These are phyloP conservation scores for Cyberlindnera mississippiensis DNA, from an alignment of 805 yeast species.

Conservation along the genomic window DNA sequence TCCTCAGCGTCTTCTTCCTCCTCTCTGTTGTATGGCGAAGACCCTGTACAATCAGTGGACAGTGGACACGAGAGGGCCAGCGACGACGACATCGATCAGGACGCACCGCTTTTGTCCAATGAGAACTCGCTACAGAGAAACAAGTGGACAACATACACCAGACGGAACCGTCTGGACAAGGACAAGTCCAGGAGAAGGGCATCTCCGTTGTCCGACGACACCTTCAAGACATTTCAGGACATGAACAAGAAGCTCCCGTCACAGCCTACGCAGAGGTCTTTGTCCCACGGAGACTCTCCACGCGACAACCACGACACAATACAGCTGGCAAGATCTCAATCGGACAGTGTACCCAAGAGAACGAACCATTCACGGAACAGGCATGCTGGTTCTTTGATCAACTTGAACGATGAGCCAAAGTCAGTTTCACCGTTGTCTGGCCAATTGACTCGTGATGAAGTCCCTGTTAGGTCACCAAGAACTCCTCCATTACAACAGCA, in stretches of 20 bases:
- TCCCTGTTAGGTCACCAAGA: background rate
- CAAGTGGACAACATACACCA: constrained; percentile 48
- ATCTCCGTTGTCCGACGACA: constrained; percentile 18
- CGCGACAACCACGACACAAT: background rate
- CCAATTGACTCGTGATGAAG: background rate
- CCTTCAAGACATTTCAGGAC: constrained; percentile 2
- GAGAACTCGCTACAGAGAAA: constrained; percentile 39
- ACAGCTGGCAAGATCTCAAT: constrained; percentile 17
- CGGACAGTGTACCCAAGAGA: constrained; percentile 12
- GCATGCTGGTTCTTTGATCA: constrained; percentile 28
- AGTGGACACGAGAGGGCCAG: constrained; percentile 1
- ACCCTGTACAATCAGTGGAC: too few species aligned
- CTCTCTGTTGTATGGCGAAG: constrained; percentile 15
- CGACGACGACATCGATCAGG: constrained; percentile 25
- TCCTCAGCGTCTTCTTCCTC: constrained; percentile 64
- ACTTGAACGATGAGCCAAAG: constrained; percentile 7
- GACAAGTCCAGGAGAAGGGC: constrained; percentile 6
- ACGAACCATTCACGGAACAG: constrained; percentile 36
- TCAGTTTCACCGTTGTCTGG: constrained; percentile 14
- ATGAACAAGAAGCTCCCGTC: background rate
- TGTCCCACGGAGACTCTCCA: constrained; percentile 4
- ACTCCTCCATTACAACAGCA: constrained; percentile 7
- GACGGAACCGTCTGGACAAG: constrained; percentile 29
- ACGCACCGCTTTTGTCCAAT: constrained; percentile 21
- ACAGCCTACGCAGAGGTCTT: constrained; percentile 5